Percentiles rank a stretch among this genome's conserved stretches.
These are phyloP conservation scores for Ceratocystis diversiconidia DNA, from an alignment of 2,329 filamentous ascomycete species.

Conservation along the genomic window DNA sequence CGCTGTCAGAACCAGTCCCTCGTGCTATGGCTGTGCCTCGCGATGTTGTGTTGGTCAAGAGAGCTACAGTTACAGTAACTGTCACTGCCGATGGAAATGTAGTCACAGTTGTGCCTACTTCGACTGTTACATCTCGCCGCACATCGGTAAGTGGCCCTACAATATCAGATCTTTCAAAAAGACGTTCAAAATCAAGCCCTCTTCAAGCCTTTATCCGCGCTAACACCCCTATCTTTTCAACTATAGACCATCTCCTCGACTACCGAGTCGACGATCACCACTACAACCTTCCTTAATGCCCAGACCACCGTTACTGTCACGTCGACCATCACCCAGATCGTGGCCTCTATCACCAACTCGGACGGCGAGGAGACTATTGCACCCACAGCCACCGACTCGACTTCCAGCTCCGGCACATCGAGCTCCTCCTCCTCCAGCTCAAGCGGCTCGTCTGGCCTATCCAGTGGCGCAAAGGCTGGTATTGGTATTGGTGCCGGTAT, in stretches of 20 bases:
- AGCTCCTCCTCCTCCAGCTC: constrained; percentile 18
- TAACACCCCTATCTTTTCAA: not conserved
- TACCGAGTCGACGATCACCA: constrained; percentile 21
- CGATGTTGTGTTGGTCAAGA: constrained; percentile 8
- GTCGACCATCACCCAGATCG: constrained; percentile 24
- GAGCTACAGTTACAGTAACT: constrained; percentile 23
- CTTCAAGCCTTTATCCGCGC: not conserved
- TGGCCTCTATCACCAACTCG: constrained; percentile 24
- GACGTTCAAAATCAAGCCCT: not conserved
- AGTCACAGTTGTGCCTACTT: constrained; percentile 22
- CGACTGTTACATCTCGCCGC: constrained; percentile 15
- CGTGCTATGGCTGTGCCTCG: not conserved
- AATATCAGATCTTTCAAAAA: not conserved
- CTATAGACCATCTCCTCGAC: constrained; percentile 20
- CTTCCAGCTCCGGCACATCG: constrained; percentile 22
- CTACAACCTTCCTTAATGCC: constrained; percentile 23
- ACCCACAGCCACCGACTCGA: constrained; percentile 22
- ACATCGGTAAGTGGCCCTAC: constrained; percentile 7
- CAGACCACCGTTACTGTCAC: constrained; percentile 29
- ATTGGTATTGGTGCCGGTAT: constrained; percentile 30
- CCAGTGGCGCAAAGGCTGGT: constrained; percentile 31
- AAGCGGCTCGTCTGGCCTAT: constrained; percentile 24
- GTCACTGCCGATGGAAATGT: constrained; percentile 24
- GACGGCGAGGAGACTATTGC: constrained; percentile 27
- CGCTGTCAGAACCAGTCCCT: constrained; percentile 8